A percentile compares a stretch with the other conserved stretches of the same genome.
These are phyloP conservation scores for Limnomonas spitsbergensis DNA, from an alignment of 139 green algal genomes.

Conservation along the genomic window DNA sequence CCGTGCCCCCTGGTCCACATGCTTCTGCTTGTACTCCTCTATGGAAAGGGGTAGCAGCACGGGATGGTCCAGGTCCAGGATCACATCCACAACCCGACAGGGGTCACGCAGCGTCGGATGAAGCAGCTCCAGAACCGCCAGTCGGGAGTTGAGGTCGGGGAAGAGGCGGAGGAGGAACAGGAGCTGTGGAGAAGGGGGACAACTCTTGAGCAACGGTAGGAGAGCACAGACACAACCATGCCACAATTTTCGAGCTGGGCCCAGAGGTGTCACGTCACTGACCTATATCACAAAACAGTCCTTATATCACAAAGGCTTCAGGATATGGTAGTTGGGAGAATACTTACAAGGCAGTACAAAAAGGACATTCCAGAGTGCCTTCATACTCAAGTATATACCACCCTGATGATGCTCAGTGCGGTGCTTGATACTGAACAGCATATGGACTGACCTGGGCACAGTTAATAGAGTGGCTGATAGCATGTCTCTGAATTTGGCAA, in stretches of 20 bases:
- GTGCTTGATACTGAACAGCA: not conserved
- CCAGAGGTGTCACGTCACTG: too few relatives aligned
- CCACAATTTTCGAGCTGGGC: too few relatives aligned
- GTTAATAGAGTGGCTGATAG: not conserved
- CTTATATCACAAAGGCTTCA: too few relatives aligned
- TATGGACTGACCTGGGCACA: not conserved
- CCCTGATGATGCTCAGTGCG: too few relatives aligned
- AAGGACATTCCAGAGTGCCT: too few relatives aligned
- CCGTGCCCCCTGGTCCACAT: not conserved
- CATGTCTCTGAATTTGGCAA: not conserved
- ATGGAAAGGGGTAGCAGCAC: not conserved
- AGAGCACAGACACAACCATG: too few relatives aligned
- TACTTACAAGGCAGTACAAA: too few relatives aligned
- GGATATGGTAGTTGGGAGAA: too few relatives aligned
- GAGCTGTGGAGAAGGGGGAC: not conserved
- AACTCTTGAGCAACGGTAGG: too few relatives aligned
- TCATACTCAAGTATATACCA: too few relatives aligned
- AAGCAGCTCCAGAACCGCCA: not conserved
- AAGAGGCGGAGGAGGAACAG: not conserved
- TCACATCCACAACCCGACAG: not conserved
- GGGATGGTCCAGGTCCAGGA: conserved; percentile 13
- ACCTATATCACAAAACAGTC: too few relatives aligned
- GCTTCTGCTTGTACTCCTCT: conserved; percentile 7
- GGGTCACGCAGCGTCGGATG: conserved; percentile 3
- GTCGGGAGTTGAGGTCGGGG: not conserved